Conservation (phyloP, 768 basidiomycete genomes). For the Mycena belliarum region DNA sequence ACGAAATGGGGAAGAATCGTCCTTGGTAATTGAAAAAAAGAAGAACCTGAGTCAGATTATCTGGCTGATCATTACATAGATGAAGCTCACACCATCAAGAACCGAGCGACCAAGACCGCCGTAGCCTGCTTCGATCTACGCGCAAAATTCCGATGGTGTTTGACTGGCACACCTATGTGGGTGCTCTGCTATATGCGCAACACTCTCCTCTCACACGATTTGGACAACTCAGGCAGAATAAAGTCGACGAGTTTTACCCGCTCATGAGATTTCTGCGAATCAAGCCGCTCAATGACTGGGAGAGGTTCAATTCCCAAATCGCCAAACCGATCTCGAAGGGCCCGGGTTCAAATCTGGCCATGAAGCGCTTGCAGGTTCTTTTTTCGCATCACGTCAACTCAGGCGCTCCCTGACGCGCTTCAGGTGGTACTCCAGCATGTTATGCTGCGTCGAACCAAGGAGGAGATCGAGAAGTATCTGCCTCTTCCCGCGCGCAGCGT, state of each 20-base stretch:
- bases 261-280: constrained; percentile 86
- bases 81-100: constrained; percentile 94
- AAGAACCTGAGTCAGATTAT: neutral
- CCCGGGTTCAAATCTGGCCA: constrained; percentile 56
- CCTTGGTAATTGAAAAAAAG: constrained; percentile 52
- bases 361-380: constrained; percentile 74
- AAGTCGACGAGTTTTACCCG: constrained; percentile 48
- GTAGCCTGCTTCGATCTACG: constrained; percentile 74
- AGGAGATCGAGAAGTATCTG: constrained; percentile 66
- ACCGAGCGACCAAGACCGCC: constrained; percentile 73
- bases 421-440: constrained; percentile 73
- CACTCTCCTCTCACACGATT: neutral
- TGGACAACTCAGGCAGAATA: constrained; percentile 6
- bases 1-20: constrained; percentile 87
- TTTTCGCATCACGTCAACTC: neutral
- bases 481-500: constrained; percentile 76
- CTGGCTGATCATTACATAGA: constrained; percentile 49
- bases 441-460: constrained; percentile 89
- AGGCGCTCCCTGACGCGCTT: too few species aligned
- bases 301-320: constrained; percentile 76
- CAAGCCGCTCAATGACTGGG: constrained; percentile 78
- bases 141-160: constrained; percentile 81
- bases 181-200: constrained; percentile 24
- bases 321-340: constrained; percentile 76
- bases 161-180: constrained; percentile 82